Conservation (phyloP, 768 basidiomycete genomes). For the Lactarius evosmus region DNA sequence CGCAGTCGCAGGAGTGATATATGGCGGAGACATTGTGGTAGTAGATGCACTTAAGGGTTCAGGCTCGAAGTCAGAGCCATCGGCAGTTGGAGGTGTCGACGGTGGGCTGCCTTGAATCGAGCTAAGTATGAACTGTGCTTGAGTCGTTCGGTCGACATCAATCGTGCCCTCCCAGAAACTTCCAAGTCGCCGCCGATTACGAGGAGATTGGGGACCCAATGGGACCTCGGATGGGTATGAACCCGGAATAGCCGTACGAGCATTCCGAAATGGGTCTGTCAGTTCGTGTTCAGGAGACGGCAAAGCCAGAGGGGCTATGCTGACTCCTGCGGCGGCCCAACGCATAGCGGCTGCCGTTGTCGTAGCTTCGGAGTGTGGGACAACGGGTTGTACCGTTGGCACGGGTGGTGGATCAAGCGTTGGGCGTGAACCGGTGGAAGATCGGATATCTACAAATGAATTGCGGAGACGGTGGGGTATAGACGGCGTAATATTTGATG, state of each 20-base stretch:
- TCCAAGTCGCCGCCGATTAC: slow-evolving; percentile 56
- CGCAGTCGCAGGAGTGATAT: slow-evolving; percentile 33
- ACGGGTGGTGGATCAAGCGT: slow-evolving; percentile 15
- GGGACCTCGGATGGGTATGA: slow-evolving; percentile 45
- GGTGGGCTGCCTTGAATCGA: slow-evolving; percentile 34
- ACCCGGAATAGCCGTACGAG: slow-evolving; percentile 63
- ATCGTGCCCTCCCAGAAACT: slow-evolving; percentile 79
- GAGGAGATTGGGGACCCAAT: slow-evolving; percentile 43
- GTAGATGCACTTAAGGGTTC: slow-evolving; percentile 11
- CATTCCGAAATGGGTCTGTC: slow-evolving; percentile 82
- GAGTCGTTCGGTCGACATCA: slow-evolving; percentile 48
- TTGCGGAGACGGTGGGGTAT: slow-evolving; percentile 42
- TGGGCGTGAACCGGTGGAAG: slow-evolving; percentile 33
- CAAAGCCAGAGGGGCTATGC: slow-evolving; percentile 81
- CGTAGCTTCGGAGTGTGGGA: slow-evolving; percentile 50
- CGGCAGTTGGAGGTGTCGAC: slow-evolving; percentile 21
- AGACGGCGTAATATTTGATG: slow-evolving; percentile 30
- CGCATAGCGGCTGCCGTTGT: slow-evolving; percentile 80
- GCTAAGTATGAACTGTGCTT: slow-evolving; percentile 23
- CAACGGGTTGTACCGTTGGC: slow-evolving; percentile 15
- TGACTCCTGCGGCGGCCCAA: slow-evolving; percentile 77
- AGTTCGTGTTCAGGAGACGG: slow-evolving; percentile 92
- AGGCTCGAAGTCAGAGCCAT: background rate
- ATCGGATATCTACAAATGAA: slow-evolving; percentile 46
- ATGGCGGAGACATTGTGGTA: slow-evolving; percentile 28